phyloP scores from a whole-genome alignment of 1,284 basidiomycete genomes.

The Porogramme epimiltina region DNA sequence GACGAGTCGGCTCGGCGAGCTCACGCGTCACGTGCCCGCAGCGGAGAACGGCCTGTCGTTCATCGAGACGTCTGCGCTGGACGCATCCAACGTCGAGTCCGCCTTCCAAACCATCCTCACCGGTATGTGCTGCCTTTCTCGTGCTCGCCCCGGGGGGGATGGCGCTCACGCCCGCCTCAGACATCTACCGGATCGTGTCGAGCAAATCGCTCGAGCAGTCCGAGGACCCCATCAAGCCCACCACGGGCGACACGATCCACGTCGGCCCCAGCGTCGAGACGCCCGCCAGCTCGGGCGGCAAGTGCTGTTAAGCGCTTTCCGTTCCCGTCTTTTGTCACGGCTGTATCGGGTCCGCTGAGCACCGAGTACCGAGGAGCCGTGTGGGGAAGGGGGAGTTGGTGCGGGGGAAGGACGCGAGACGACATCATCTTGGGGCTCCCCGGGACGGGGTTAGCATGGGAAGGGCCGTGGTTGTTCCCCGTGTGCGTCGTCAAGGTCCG shows the following conservation, averaged over 20 bases:
- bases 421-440: too few species aligned
- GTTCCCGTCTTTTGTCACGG: too few species aligned
- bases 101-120: constrained; percentile 98
- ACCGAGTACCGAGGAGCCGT: too few species aligned
- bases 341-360: too few species aligned
- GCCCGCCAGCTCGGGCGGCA: constrained; percentile 36
- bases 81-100: constrained; percentile 96
- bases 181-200: constrained; percentile 95
- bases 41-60: constrained; percentile 88
- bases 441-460: too few species aligned
- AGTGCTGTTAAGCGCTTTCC: constrained; percentile 43
- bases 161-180: constrained; percentile 40
- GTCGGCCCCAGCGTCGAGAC: constrained; percentile 63
- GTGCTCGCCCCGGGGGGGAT: background rate
- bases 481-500: background rate
- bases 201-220: constrained; percentile 87
- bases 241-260: constrained; percentile 73
- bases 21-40: constrained; percentile 26
- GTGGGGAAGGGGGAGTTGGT: too few species aligned
- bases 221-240: constrained; percentile 68
- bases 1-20: background rate
- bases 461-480: background rate
- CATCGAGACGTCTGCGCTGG: constrained; percentile 99
- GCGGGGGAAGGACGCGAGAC: too few species aligned
- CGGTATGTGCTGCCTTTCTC: constrained; percentile 51